These are phyloP conservation scores for Galeopsis tetrahit DNA, from an alignment of 257 asterid species.

Conservation along the genomic window DNA sequence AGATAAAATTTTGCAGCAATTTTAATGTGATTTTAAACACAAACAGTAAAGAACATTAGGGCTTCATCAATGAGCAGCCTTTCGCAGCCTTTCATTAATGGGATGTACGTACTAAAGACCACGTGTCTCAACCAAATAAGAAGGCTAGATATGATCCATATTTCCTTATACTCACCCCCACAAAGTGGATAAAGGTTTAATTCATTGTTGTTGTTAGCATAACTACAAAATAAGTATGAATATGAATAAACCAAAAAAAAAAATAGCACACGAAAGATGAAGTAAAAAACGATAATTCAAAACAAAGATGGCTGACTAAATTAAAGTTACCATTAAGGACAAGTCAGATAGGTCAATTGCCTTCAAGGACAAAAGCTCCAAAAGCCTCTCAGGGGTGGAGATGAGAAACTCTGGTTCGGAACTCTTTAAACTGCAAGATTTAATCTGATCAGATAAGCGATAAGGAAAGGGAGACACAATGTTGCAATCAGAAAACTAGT, in stretches of 20 bases:
- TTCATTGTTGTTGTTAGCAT: background rate
- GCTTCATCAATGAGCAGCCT: background rate
- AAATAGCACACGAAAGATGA: background rate
- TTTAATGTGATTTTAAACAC: background rate
- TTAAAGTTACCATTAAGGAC: slow-evolving; percentile 67
- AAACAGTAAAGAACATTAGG: background rate
- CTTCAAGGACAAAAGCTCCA: slow-evolving; percentile 60
- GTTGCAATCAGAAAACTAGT: background rate
- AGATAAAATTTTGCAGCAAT: background rate
- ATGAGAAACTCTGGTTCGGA: slow-evolving; percentile 80
- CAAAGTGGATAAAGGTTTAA: background rate
- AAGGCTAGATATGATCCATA: background rate
- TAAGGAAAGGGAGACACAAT: slow-evolving; percentile 22
- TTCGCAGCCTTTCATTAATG: too few species aligned
- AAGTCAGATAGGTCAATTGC: slow-evolving; percentile 67
- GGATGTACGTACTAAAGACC: background rate
- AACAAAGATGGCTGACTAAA: background rate
- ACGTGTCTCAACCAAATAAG: background rate
- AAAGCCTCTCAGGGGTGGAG: slow-evolving; percentile 80
- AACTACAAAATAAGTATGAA: background rate
- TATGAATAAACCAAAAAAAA: background rate
- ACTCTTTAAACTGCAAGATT: slow-evolving; percentile 60
- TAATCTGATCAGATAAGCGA: background rate
- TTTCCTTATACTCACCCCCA: background rate
- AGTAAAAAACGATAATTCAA: background rate